A percentile compares a stretch with the other conserved stretches of the same genome.
phyloP scores from a whole-genome alignment of 2,329 filamentous ascomycete genomes.

The Cercospora zeae-maydis region DNA sequence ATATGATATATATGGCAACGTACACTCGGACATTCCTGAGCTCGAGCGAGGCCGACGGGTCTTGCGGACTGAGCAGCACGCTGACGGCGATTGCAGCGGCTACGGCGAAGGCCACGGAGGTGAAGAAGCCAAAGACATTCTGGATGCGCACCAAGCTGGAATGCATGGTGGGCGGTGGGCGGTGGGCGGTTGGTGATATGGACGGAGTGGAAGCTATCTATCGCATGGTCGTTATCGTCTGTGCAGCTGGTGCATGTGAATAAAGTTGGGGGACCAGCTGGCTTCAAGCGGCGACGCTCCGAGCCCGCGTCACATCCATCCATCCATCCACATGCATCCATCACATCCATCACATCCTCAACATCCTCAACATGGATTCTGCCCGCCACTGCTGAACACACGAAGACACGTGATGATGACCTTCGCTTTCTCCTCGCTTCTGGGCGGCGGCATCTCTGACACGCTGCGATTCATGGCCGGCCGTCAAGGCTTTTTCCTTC shows the following conservation, averaged over 20 bases:
- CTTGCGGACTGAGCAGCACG: slow-evolving; percentile 66
- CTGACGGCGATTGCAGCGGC: slow-evolving; percentile 77
- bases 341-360: not conserved
- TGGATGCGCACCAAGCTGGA: slow-evolving; percentile 80
- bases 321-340: not conserved
- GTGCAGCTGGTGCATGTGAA: not conserved
- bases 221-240: not conserved
- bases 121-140: slow-evolving; percentile 97
- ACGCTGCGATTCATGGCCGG: not conserved
- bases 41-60: slow-evolving; percentile 61
- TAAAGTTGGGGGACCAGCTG: not conserved
- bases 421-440: not conserved
- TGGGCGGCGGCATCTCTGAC: slow-evolving; percentile 5
- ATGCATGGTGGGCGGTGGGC: slow-evolving; percentile 62
- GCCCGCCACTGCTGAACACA: not conserved
- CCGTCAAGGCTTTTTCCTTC: too few species aligned
- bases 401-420: not conserved
- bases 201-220: not conserved
- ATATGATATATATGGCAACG: slow-evolving; percentile 28
- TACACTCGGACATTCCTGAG: slow-evolving; percentile 84
- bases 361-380: not conserved
- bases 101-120: slow-evolving; percentile 81
- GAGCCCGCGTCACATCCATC: not conserved
- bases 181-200: slow-evolving; percentile 32
- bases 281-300: not conserved